Percentiles rank a stretch among this genome's conserved stretches.
These are phyloP conservation scores for Kwoniella botswanensis DNA, from an alignment of 768 basidiomycete species.

Conservation along the genomic window DNA sequence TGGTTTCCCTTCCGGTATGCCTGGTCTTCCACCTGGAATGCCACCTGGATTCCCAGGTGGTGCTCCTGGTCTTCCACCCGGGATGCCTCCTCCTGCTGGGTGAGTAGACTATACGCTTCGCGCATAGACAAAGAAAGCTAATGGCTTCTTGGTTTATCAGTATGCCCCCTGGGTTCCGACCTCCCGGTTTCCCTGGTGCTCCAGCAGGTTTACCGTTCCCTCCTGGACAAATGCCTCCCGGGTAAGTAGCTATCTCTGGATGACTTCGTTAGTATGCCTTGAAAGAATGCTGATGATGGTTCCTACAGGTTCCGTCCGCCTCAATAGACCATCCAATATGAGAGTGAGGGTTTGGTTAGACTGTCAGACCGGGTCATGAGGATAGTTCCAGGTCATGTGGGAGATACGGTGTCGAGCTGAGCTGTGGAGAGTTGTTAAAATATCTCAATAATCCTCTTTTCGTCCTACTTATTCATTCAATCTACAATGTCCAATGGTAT, in stretches of 20 bases:
- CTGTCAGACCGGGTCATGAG: not conserved
- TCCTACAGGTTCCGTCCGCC: constrained; percentile 50
- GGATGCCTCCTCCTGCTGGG: constrained; percentile 55
- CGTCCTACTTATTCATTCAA: not conserved
- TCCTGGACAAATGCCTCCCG: constrained; percentile 58
- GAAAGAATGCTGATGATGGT: constrained; percentile 9
- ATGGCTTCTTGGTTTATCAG: constrained; percentile 17
- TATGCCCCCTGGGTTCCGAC: constrained; percentile 57
- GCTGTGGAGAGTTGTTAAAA: not conserved
- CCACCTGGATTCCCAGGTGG: constrained; percentile 56
- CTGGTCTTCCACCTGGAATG: constrained; percentile 71
- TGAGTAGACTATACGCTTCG: constrained; percentile 26
- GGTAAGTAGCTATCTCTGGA: constrained; percentile 39
- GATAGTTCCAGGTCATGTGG: no score
- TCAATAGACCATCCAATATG: constrained; percentile 31
- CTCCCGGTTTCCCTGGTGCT: constrained; percentile 52
- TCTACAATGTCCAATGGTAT: not conserved
- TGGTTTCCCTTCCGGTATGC: constrained; percentile 66
- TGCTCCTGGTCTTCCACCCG: constrained; percentile 51
- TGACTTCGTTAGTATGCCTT: not conserved
- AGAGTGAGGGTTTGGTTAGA: not conserved
- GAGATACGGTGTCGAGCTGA: not conserved
- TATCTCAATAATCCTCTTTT: not conserved
- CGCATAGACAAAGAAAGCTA: not conserved
- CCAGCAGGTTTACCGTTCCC: constrained; percentile 56